A percentile compares a stretch with the other conserved stretches of the same genome.
Conservation (phyloP, 352 stramenopile genomes). For the Pythium diclinum region DNA sequence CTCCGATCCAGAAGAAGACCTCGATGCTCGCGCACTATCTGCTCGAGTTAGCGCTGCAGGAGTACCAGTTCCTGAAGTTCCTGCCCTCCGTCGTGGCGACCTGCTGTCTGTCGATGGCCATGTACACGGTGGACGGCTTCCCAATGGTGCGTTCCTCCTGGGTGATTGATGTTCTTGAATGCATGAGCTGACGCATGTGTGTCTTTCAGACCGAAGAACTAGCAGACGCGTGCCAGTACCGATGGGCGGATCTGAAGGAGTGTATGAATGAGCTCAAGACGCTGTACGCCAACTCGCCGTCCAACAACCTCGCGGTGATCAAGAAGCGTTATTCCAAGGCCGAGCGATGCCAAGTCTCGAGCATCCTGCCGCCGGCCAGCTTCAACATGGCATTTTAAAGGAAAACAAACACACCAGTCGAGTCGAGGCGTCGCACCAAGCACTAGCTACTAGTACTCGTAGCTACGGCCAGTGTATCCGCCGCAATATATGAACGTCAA, state of each 20-base stretch:
- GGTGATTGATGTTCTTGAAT: neutral
- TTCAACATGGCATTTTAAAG: slow-evolving; percentile 85
- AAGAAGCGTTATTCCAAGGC: slow-evolving; percentile 89
- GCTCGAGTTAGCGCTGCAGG: slow-evolving; percentile 82
- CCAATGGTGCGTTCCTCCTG: slow-evolving; percentile 53
- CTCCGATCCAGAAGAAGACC: slow-evolving; percentile 78
- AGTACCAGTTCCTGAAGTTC: slow-evolving; percentile 87
- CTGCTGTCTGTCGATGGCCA: slow-evolving; percentile 82
- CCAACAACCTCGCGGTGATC: slow-evolving; percentile 82
- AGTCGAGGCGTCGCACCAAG: too few species aligned
- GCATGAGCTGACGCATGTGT: neutral
- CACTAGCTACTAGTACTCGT: neutral
- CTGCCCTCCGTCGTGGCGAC: slow-evolving; percentile 81
- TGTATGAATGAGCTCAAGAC: slow-evolving; percentile 82
- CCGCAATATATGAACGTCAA: neutral
- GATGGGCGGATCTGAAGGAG: slow-evolving; percentile 72
- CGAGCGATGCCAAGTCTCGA: slow-evolving; percentile 75
- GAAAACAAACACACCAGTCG: too few species aligned
- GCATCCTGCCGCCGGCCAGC: slow-evolving; percentile 59
- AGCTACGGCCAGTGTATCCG: neutral
- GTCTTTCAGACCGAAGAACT: slow-evolving; percentile 67
- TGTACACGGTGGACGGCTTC: slow-evolving; percentile 82
- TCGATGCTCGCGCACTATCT: slow-evolving; percentile 89
- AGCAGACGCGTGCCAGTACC: slow-evolving; percentile 75
- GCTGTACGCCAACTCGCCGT: slow-evolving; percentile 77